Base-by-base conservation (phyloP, 192 early-diverging fungal species). In the Physocladia obscura region DNA sequence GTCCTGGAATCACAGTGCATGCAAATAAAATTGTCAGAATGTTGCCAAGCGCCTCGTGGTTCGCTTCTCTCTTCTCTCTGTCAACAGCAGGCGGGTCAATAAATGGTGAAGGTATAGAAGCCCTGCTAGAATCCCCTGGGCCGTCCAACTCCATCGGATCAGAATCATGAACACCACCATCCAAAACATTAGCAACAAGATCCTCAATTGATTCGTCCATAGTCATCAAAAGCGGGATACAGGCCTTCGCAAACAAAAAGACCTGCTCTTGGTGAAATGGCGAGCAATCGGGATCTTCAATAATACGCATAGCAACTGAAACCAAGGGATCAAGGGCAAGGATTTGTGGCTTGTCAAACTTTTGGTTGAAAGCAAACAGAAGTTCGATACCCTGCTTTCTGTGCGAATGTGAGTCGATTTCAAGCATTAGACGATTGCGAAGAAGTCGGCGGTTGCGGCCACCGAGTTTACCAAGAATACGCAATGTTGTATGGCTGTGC, bases 401-500 rank as follows among this genome's bases (percentile, higher is more conserved):
- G n/a, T n/a, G n/a, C n/a, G n/a, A n/a, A n/a, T n/a, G n/a, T n/a
- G n/a, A n/a, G n/a, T n/a, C n/a, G n/a, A n/a, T n/a, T n/a, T n/a
- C n/a, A n/a, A n/a, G n/a, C n/a, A n/a, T n/a, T n/a, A n/a, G n/a
- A n/a, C n/a, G n/a, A n/a, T n/a, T n/a, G n/a, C n/a, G n/a, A 22
- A 98, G 77, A 82, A 94, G 87, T 34, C 92, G 80, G 48, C 96
- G 85, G 76, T 99, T 99, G 27, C 95, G 80, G 1, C 98, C 98
- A n/a, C 98, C 98, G 31, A 99, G 87, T 74, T 98, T 98, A 6
- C 98, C 98, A 0, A 99, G 79, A 54, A 99, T 98, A 17, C 93
- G 82, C 65, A 94, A 88, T 2, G 96, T 91, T 2, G 90, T 88
- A 63, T 92, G 87, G 32, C 90, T 91, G 65, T 96, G 93, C 8